Conservation (phyloP, 768 basidiomycete genomes). For the Amanita subjunquillea region DNA sequence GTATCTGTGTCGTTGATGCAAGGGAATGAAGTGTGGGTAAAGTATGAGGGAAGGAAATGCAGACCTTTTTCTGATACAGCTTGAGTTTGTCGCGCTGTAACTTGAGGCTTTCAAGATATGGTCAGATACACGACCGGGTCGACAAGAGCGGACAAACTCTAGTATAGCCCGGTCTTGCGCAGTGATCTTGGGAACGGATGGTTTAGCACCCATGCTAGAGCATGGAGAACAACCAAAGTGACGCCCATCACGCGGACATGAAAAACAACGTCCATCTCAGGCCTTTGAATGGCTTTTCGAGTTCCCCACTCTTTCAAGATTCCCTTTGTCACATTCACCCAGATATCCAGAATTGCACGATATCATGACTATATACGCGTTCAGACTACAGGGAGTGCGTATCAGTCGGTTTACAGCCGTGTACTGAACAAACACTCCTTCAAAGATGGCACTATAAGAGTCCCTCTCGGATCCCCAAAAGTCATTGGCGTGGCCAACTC, state of each 20-base stretch:
- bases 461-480: slow-evolving; percentile 68
- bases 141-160: slow-evolving; percentile 52
- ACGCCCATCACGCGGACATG: neutral
- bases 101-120: slow-evolving; percentile 57
- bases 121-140: slow-evolving; percentile 6
- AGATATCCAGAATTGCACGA: neutral
- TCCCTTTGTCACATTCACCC: neutral
- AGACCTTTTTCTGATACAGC: slow-evolving; percentile 91
- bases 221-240: neutral
- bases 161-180: slow-evolving; percentile 90
- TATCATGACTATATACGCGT: slow-evolving; percentile 73
- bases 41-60: slow-evolving; percentile 7
- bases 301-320: neutral
- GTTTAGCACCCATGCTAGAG: slow-evolving; percentile 50
- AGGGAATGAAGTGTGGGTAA: neutral
- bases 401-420: neutral
- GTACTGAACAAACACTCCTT: slow-evolving; percentile 4
- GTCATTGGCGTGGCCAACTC: slow-evolving; percentile 69
- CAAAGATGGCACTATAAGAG: slow-evolving; percentile 51
- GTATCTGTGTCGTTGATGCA: slow-evolving; percentile 46
- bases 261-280: neutral
- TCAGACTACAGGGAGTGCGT: slow-evolving; percentile 18
- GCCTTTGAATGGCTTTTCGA: slow-evolving; percentile 4
- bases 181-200: slow-evolving; percentile 83
- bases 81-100: slow-evolving; percentile 91